Conservation (phyloP, 345 rosid genomes). For the Eucalyptus sp. region DNA sequence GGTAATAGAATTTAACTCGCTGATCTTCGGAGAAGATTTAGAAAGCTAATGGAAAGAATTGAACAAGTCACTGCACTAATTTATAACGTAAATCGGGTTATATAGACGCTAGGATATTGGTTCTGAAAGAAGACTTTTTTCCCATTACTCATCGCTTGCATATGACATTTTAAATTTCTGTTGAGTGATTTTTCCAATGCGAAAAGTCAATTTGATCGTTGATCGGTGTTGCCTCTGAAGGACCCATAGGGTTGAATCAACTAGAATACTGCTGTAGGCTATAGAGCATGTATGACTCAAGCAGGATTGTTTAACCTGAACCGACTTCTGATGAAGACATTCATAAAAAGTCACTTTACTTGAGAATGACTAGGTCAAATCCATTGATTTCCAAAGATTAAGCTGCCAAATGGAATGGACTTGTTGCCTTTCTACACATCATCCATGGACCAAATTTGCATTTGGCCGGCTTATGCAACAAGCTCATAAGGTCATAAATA, state of each 20-base stretch:
- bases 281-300: neutral
- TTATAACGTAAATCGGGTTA: neutral
- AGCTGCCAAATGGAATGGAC: neutral
- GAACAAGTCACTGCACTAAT: neutral
- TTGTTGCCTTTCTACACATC: neutral
- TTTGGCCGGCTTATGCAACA: neutral
- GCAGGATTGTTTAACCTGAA: neutral
- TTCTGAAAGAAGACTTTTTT: neutral
- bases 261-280: neutral
- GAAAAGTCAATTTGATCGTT: neutral
- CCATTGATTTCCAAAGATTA: neutral
- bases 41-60: neutral
- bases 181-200: neutral
- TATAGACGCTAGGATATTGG: neutral
- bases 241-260: neutral
- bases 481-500: neutral
- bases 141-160: neutral
- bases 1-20: neutral
- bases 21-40: neutral
- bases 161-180: neutral
- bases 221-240: neutral
- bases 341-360: neutral
- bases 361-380: neutral
- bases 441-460: neutral
- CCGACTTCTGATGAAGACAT: neutral